Evolutionary conservation across 1,284 basidiomycete genomes (phyloP).

Genomic region (Irpex sp.): DNA sequence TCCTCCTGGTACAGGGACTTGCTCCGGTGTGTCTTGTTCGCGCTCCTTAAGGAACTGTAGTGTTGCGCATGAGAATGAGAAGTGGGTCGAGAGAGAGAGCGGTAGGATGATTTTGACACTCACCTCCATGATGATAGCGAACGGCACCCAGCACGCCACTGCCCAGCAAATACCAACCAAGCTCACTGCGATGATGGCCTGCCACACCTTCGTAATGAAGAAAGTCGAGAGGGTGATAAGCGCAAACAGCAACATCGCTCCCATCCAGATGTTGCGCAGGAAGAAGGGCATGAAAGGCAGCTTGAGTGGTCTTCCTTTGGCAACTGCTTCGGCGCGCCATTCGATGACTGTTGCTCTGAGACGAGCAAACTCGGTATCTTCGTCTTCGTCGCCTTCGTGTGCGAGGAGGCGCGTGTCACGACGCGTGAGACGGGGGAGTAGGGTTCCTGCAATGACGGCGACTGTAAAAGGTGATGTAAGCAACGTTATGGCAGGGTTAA

Average conservation of each 20-base stretch:
- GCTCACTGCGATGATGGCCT: slow-evolving; percentile 78
- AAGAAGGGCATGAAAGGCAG: slow-evolving; percentile 86
- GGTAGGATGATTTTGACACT: too few species aligned
- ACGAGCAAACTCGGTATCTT: slow-evolving; percentile 65
- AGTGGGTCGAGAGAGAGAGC: too few species aligned
- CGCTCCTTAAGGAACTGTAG: slow-evolving; percentile 82
- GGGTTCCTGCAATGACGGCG: slow-evolving; percentile 75
- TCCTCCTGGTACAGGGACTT: slow-evolving; percentile 8
- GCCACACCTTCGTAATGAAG: slow-evolving; percentile 71
- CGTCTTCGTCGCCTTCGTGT: slow-evolving; percentile 63
- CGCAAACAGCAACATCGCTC: slow-evolving; percentile 75
- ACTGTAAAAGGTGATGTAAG: slow-evolving; percentile 40
- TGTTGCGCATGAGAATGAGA: too few species aligned
- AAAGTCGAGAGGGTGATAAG: slow-evolving; percentile 78
- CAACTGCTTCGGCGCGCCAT: slow-evolving; percentile 79
- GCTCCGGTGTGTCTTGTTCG: slow-evolving; percentile 27
- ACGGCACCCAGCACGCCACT: slow-evolving; percentile 90
- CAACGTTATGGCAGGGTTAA: neutral
- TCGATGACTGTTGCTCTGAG: slow-evolving; percentile 66
- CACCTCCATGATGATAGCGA: slow-evolving; percentile 91
- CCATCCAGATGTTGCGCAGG: slow-evolving; percentile 88
- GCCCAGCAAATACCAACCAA: slow-evolving; percentile 92
- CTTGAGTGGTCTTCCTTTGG: slow-evolving; percentile 63
- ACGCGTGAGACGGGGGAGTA: slow-evolving; percentile 78
- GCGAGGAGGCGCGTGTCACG: slow-evolving; percentile 74